Conservation (phyloP, 768 basidiomycete species). For the Serendipita sp. region DNA sequence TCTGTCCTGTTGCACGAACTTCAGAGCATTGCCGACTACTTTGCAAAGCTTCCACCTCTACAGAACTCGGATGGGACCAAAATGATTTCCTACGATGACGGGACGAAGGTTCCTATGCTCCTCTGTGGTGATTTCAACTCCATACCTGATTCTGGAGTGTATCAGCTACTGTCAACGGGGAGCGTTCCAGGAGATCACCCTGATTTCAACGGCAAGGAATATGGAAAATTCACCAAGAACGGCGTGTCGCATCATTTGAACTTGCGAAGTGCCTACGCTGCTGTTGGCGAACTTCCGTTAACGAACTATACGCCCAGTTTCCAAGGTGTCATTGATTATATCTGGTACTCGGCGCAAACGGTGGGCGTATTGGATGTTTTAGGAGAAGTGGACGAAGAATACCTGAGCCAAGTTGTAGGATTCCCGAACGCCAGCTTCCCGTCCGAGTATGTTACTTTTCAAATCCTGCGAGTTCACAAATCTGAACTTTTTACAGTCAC, state of each 20-base stretch:
- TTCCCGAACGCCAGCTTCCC: conserved; percentile 97
- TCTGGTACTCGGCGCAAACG: conserved; percentile 73
- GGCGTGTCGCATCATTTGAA: conserved; percentile 66
- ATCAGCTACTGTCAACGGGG: conserved; percentile 74
- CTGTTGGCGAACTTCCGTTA: conserved; percentile 41
- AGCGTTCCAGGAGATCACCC: conserved; percentile 53
- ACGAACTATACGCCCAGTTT: conserved; percentile 87
- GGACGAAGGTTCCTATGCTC: conserved; percentile 76
- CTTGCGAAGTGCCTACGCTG: conserved; percentile 72
- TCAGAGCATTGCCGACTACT: conserved; percentile 72
- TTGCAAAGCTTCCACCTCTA: conserved; percentile 61
- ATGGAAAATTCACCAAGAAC: conserved; percentile 67
- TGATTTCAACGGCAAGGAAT: conserved; percentile 83
- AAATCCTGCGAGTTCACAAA: background rate
- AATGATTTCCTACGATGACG: conserved; percentile 62
- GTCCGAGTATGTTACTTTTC: conserved; percentile 59
- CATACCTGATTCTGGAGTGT: conserved; percentile 68
- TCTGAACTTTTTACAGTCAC: conserved; percentile 11
- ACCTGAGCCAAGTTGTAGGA: conserved; percentile 81
- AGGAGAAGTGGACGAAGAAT: conserved; percentile 68
- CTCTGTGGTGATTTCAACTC: conserved; percentile 97
- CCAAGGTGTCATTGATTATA: conserved; percentile 77
- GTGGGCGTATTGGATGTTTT: conserved; percentile 69
- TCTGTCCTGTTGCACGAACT: conserved; percentile 84
- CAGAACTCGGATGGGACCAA: conserved; percentile 12